Percentiles rank a stretch among this genome's conserved stretches.
Evolutionary conservation across 345 rosid species (phyloP).

Genomic region (Moricandia arvensis): DNA sequence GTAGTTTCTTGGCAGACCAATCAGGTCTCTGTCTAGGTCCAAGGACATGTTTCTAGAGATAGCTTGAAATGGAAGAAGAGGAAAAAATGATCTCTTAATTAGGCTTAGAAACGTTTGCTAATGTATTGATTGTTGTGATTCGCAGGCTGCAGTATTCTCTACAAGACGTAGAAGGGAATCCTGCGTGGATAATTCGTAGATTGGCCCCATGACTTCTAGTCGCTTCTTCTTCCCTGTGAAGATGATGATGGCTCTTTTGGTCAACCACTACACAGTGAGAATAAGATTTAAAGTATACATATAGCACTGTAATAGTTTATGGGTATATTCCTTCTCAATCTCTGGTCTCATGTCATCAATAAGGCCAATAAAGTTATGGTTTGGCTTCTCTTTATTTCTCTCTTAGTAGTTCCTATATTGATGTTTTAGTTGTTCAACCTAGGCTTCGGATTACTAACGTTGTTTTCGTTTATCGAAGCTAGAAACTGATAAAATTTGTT

Average conservation of each 20-base stretch:
- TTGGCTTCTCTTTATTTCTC: no score
- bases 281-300: neutral
- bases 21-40: neutral
- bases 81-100: no score
- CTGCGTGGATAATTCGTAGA: conserved; percentile 64
- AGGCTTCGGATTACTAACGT: no score
- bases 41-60: conserved; percentile 1
- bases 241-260: conserved; percentile 11
- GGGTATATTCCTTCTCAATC: no score
- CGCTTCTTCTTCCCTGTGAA: conserved; percentile 39
- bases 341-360: no score
- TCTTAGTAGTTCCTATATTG: no score
- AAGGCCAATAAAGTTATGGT: no score
- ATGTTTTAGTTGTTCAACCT: no score
- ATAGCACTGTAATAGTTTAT: neutral
- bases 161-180: conserved; percentile 52
- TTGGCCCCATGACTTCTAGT: conserved; percentile 75
- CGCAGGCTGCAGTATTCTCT: conserved; percentile 73
- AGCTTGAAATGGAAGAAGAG: neutral
- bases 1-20: neutral
- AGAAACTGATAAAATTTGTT: no score
- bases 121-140: conserved; percentile 2
- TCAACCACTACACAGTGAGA: conserved; percentile 14
- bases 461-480: no score
- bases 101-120: neutral